These are phyloP conservation scores for Venturia carpophila DNA, from an alignment of 2,329 filamentous ascomycete genomes.

Conservation along the genomic window DNA sequence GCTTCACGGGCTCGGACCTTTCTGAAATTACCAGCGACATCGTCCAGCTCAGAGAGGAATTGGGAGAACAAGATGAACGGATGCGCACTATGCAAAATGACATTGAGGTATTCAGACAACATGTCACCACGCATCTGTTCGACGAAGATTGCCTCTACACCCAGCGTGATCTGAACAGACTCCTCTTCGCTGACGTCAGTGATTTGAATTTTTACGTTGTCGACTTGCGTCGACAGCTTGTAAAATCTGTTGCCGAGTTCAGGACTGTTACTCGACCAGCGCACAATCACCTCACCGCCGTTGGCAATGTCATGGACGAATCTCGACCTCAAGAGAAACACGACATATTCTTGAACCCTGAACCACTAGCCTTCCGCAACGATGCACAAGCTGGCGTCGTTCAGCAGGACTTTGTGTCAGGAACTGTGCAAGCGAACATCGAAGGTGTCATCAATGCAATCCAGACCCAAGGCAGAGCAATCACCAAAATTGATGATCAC, in stretches of 20 bases:
- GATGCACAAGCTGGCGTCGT: too few relatives aligned
- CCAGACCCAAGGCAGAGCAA: not conserved
- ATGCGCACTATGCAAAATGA: not conserved
- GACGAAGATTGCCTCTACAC: not conserved
- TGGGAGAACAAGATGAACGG: not conserved
- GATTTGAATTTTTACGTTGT: not conserved
- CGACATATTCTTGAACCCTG: not conserved
- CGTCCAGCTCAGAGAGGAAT: not conserved
- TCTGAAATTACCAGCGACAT: not conserved
- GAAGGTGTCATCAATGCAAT: not conserved
- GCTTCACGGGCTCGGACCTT: not conserved
- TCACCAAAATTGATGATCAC: not conserved
- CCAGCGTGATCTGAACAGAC: not conserved
- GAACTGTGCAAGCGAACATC: not conserved
- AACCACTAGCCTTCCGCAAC: not conserved
- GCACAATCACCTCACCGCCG: not conserved
- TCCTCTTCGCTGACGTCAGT: not conserved
- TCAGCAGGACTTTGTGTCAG: not conserved
- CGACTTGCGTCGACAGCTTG: not conserved
- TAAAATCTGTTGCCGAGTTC: not conserved
- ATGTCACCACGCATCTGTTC: not conserved
- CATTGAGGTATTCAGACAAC: not conserved
- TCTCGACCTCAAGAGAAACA: not conserved
- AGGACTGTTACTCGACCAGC: not conserved
- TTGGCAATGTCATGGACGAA: not conserved